A percentile compares a stretch with the other conserved stretches of the same genome.
Evolutionary conservation across 108 stramenopile species (phyloP).

Genomic region (Discostella stelligeroides): DNA sequence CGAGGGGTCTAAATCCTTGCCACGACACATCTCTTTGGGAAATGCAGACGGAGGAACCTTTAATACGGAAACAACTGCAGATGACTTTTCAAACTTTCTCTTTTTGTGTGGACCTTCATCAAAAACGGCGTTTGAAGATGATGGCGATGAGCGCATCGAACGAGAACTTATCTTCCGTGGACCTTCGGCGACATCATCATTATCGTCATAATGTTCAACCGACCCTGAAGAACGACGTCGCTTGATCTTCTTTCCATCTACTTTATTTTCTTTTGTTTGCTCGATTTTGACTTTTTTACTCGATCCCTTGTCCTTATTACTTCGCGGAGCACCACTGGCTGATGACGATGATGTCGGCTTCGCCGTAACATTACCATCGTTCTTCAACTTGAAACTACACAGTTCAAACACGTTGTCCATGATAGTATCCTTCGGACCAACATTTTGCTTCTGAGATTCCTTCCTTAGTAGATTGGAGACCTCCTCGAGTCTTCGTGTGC

Average conservation of each 20-base stretch:
- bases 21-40: constrained; percentile 57
- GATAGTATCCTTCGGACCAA: constrained; percentile 9
- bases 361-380: background rate
- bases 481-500: constrained; percentile 37
- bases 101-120: constrained; percentile 21
- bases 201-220: background rate
- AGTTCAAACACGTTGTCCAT: constrained; percentile 15
- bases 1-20: constrained; percentile 59
- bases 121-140: background rate
- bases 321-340: background rate
- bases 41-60: constrained; percentile 71
- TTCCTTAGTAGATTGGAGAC: constrained; percentile 13
- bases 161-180: constrained; percentile 5
- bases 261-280: background rate
- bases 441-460: constrained; percentile 32
- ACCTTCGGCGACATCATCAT: constrained; percentile 2
- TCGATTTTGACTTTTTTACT: constrained; percentile 1
- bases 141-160: constrained; percentile 34
- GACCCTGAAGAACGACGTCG: background rate
- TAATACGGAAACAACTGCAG: constrained; percentile 29
- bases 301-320: background rate
- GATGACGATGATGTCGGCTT: background rate
- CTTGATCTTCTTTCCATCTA: background rate
- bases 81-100: constrained; percentile 19
- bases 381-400: constrained; percentile 21